phyloP scores from a whole-genome alignment of 2,329 filamentous ascomycete genomes.

The Alternaria alternata region DNA sequence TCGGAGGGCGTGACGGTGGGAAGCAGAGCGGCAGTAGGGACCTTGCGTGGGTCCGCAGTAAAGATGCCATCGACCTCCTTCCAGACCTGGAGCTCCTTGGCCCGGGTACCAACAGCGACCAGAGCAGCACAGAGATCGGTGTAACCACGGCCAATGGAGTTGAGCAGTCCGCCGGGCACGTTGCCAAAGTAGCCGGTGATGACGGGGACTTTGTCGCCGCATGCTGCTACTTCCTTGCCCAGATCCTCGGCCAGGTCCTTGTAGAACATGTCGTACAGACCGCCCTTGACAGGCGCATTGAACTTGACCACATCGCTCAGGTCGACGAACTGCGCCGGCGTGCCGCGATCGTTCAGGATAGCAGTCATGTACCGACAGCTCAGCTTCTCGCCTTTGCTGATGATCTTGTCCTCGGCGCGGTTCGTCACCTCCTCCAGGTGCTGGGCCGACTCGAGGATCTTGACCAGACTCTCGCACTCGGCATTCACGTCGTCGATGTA shows the following conservation, averaged over 20 bases:
- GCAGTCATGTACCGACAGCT: constrained; percentile 92
- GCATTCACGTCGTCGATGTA: constrained; percentile 73
- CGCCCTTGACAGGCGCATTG: constrained; percentile 49
- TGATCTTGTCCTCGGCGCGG: constrained; percentile 72
- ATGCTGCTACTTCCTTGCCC: constrained; percentile 53
- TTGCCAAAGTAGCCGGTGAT: constrained; percentile 93
- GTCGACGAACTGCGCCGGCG: constrained; percentile 90
- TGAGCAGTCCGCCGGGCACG: constrained; percentile 88
- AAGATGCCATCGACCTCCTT: constrained; percentile 99
- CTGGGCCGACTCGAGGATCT: constrained; percentile 73
- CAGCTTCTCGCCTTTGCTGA: constrained; percentile 95
- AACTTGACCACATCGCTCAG: constrained; percentile 82
- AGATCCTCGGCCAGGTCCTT: constrained; percentile 52
- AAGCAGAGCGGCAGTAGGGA: constrained; percentile 91
- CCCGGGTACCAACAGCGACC: constrained; percentile 85
- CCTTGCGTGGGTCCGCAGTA: constrained; percentile 83
- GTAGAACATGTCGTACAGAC: constrained; percentile 58
- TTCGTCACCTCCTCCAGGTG: constrained; percentile 61
- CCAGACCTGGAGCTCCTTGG: constrained; percentile 94
- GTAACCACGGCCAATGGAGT: constrained; percentile 93
- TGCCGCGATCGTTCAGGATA: constrained; percentile 79
- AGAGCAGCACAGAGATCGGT: constrained; percentile 95
- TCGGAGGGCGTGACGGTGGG: constrained; percentile 90
- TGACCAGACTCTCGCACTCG: constrained; percentile 82
- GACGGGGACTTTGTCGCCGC: constrained; percentile 57